Evolutionary conservation across 495 filamentous ascomycete species (phyloP).

Genomic region (Saxophila tyrrhenica): DNA sequence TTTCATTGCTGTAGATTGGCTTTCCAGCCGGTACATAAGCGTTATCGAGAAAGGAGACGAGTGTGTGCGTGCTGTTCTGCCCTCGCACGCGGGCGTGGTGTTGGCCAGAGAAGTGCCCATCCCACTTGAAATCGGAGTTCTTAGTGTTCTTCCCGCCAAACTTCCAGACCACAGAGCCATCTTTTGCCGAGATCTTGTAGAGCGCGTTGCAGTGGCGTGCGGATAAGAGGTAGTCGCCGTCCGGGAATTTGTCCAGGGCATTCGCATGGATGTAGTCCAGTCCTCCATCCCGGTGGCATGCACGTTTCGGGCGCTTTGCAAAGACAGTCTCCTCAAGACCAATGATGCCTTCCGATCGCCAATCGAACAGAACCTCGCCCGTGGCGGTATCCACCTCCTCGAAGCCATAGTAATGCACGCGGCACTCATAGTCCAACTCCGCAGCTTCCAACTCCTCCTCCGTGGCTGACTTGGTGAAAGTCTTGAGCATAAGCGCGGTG

Average conservation of each 20-base stretch:
- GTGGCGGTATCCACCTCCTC: constrained; percentile 1
- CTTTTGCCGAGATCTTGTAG: constrained; percentile 13
- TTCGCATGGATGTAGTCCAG: constrained; percentile 15
- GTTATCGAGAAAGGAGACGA: constrained; percentile 15
- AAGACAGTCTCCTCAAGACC: constrained; percentile 3
- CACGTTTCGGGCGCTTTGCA: background rate
- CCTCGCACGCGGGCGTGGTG: constrained; percentile 8
- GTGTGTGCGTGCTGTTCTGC: constrained; percentile 5
- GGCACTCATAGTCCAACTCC: background rate
- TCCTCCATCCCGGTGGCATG: background rate
- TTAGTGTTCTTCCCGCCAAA: background rate
- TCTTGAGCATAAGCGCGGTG: background rate
- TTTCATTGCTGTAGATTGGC: background rate
- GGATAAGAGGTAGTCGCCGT: constrained; percentile 20
- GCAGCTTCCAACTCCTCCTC: background rate
- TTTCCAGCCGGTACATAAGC: background rate
- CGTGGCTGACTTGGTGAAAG: background rate
- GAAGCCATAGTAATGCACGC: constrained; percentile 4
- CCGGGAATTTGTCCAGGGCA: constrained; percentile 15
- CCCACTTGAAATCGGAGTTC: constrained; percentile 3
- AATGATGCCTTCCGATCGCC: constrained; percentile 3
- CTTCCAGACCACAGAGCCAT: constrained; percentile 17
- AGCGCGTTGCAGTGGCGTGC: constrained; percentile 13
- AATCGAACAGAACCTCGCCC: constrained; percentile 2
- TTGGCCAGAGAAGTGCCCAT: constrained; percentile 8